phyloP scores from a whole-genome alignment of 2,329 filamentous ascomycete species.

The Sporothrix dimorphospora region DNA sequence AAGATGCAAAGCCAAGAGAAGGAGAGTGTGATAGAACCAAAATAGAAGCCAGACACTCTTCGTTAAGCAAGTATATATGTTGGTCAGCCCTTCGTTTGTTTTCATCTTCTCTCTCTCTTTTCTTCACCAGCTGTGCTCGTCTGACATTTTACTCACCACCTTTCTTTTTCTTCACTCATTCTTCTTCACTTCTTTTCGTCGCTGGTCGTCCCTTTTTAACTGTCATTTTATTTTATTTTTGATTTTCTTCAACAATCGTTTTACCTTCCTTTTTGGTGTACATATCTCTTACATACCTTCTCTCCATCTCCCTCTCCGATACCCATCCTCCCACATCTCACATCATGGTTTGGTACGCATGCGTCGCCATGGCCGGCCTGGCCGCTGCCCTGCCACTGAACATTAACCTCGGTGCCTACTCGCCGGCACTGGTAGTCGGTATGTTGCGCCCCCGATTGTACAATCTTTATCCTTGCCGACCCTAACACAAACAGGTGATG shows the following conservation, averaged over 20 bases:
- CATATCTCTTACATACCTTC: background rate
- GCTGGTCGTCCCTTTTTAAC: constrained; percentile 31
- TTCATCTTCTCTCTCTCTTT: constrained; percentile 2
- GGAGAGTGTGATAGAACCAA: background rate
- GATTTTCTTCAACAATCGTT: background rate
- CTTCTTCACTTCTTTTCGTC: constrained; percentile 27
- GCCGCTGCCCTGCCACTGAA: constrained; percentile 34
- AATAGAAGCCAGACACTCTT: background rate
- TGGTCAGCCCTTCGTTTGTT: background rate
- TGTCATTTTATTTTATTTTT: background rate
- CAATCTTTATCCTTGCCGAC: too few species aligned
- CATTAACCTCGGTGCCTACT: constrained; percentile 51
- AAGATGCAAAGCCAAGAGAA: background rate
- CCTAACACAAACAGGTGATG: constrained; percentile 42
- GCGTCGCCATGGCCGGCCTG: constrained; percentile 30
- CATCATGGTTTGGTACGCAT: constrained; percentile 34
- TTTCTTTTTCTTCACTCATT: constrained; percentile 11
- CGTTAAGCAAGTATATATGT: constrained; percentile 7
- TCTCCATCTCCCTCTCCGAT: background rate
- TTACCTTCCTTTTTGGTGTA: background rate
- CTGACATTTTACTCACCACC: background rate
- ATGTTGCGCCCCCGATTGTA: constrained; percentile 9
- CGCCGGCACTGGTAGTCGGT: constrained; percentile 48
- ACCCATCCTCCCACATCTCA: background rate
- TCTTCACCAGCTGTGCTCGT: constrained; percentile 30